Percentiles rank a stretch among this genome's conserved stretches.
Conservation (phyloP, 371 early-diverging fungal genomes). For the Syncephalastrum monosporum region DNA sequence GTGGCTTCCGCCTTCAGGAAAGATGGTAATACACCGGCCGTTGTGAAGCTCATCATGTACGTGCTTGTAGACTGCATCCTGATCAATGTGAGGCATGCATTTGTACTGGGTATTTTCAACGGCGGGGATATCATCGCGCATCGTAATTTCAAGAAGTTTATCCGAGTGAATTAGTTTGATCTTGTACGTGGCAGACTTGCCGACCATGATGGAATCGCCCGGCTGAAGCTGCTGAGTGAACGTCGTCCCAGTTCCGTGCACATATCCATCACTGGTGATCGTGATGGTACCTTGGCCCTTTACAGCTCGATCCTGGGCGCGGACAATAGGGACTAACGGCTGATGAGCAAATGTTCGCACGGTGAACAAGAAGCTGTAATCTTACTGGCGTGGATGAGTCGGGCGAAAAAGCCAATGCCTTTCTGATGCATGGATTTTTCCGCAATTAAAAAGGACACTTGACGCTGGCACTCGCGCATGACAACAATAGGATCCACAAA, state of each 20-base stretch:
- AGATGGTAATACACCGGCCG: constrained; percentile 88
- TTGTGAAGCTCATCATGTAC: constrained; percentile 74
- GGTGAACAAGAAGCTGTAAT: constrained; percentile 3
- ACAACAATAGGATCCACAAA: constrained; percentile 91
- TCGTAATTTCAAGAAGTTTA: too few relatives aligned
- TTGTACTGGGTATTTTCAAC: constrained; percentile 46
- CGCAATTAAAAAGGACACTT: constrained; percentile 79
- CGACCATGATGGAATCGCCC: constrained; percentile 44
- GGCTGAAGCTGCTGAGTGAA: constrained; percentile 67
- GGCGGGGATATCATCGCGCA: too few relatives aligned
- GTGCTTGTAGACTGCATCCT: constrained; percentile 71
- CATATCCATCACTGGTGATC: constrained; percentile 25
- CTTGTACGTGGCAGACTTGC: too few relatives aligned
- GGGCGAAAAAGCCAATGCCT: constrained; percentile 76
- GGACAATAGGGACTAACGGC: constrained; percentile 75
- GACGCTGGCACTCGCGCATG: constrained; percentile 69
- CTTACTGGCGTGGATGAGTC: constrained; percentile 67
- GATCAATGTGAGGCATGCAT: constrained; percentile 81
- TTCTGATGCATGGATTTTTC: constrained; percentile 78
- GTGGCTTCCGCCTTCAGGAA: constrained; percentile 95
- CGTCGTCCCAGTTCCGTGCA: constrained; percentile 56
- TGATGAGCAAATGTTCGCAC: neutral
- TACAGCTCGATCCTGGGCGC: constrained; percentile 82
- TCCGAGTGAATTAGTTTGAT: too few relatives aligned
- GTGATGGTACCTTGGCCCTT: constrained; percentile 69